Conservation (phyloP, 805 yeast genomes). For the Metschnikowia sp. region DNA sequence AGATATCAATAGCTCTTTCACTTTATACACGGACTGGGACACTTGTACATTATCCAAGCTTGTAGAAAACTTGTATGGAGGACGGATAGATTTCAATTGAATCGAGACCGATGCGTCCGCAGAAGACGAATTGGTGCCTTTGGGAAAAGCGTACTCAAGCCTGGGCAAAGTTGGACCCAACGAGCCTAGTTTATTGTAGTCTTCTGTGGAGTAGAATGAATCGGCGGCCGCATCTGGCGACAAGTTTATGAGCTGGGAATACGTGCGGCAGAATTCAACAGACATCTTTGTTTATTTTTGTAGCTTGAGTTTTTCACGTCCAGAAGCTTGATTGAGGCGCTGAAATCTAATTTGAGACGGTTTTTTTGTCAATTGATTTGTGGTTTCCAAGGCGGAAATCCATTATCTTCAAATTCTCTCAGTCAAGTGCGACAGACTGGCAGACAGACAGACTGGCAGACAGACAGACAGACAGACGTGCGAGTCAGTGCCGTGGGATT, state of each 20-base stretch:
- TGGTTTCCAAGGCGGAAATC: background rate
- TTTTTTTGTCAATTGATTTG: background rate
- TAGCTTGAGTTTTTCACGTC: too few species aligned
- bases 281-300: slow-evolving; percentile 4
- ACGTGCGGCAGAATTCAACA: slow-evolving; percentile 41
- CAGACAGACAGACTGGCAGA: too few species aligned
- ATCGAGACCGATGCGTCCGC: slow-evolving; percentile 20
- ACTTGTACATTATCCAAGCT: slow-evolving; percentile 22
- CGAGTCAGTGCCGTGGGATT: too few species aligned
- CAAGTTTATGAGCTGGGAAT: slow-evolving; percentile 45
- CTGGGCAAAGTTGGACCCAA: slow-evolving; percentile 51
- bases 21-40: slow-evolving; percentile 32
- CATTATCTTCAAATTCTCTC: too few species aligned
- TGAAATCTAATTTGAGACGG: background rate
- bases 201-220: slow-evolving; percentile 30
- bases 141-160: slow-evolving; percentile 34
- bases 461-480: too few species aligned
- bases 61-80: slow-evolving; percentile 58
- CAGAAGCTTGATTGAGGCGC: background rate
- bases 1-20: slow-evolving; percentile 37
- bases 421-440: too few species aligned
- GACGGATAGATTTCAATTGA: slow-evolving; percentile 61
- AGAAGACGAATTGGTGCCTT: background rate
- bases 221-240: slow-evolving; percentile 36
- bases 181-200: slow-evolving; percentile 26